Evolutionary conservation across 345 rosid species (phyloP), one percentile per base, ranked within the genome.

Genomic region (Hibiscus tridactylites): DNA sequence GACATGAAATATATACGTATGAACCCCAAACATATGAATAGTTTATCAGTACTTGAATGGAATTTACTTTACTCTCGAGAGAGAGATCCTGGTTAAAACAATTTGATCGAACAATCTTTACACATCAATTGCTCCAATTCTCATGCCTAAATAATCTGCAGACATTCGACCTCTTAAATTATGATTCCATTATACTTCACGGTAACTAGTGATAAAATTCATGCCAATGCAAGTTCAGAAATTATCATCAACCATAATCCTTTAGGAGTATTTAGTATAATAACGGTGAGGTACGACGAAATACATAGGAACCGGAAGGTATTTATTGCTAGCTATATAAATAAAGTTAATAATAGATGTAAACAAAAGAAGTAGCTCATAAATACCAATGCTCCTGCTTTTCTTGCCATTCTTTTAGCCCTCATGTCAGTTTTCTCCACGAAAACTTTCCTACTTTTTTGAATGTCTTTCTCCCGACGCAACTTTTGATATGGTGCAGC

Each of bases 321-420:
- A 63, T 35, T n/a, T 37, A 13, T n/a, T 63, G 67, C 37, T 35
- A 63, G 17, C n/a, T 24, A 7, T 17, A 76, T 49, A 31, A 72
- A 16, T 16, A 31, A 72, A 17, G 39, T 11, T 11, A 62, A 9
- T 60, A 44, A 42, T 57, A 29, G 31, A 65, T 24, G 13, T 46
- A 62, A 65, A 28, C 28, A 62, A 33, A 16, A 29, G 24, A 74
- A 78, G 73, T 29, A 71, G 26, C 62, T 63, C 46, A 75, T 79
- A 33, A 39, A 49, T 94, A 91, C 98, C 98, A 94, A 76, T 76
- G 98, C 98, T 79, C 98, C 98, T 4, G 97, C 98, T 85, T 94
- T 94, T 78, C 98, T 85, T 54, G 97, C 96, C 98, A 94, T 94
- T 85, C 98, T 78, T 81, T 94, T 91, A 58, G 98, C 96, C 86